Evolutionary conservation across 129 eudicot species (phyloP), one percentile per base, ranked within the genome.

Genomic region (Flaveria bidentis): DNA sequence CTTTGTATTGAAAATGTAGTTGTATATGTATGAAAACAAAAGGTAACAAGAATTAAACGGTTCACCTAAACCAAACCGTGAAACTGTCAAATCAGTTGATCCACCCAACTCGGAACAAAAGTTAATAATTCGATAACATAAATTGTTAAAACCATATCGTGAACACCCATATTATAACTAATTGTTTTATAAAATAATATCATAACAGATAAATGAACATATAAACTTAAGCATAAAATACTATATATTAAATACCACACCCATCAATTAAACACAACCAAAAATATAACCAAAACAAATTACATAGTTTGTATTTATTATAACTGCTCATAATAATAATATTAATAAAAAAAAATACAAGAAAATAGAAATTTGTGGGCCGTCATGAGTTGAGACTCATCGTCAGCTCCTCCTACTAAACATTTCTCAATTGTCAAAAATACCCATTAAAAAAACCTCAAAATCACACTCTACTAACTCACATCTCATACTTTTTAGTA

Each of bases 351-450:
- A 58, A 58, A 58, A 7, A 58, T 22, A 63, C 15, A 25, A 61
- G 36, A 36, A 26, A 25, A 58, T 12, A 9, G 65, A 61, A 25
- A 63, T n/a, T 9, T 33, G 11, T 3, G 69, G 67, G 69, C 69
- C 69, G 46, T 28, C 11, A 63, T 63, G 69, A 13, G 69, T 63
- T 63, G 2, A 25, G 6, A 26, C 67, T 61, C 41, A 61, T 25
- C 84, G 79, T 79, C 87, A 79, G 84, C 78, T 75, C 81, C 53
- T 65, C n/a, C 57, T 84, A 74, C 57, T 84, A 74, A 53, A 22
- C 72, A 57, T 64, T 53, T 66, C 84, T 62, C 45, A 62, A 30
- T 26, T 62, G 11, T 62, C 68, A 62, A 63, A 63, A 63, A 63
- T 62, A 62, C 68, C 18, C 44, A 39, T 30, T 15, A 13, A 15